phyloP scores from a whole-genome alignment of 495 filamentous ascomycete species.

The Hypomontagnella monticulosa region DNA sequence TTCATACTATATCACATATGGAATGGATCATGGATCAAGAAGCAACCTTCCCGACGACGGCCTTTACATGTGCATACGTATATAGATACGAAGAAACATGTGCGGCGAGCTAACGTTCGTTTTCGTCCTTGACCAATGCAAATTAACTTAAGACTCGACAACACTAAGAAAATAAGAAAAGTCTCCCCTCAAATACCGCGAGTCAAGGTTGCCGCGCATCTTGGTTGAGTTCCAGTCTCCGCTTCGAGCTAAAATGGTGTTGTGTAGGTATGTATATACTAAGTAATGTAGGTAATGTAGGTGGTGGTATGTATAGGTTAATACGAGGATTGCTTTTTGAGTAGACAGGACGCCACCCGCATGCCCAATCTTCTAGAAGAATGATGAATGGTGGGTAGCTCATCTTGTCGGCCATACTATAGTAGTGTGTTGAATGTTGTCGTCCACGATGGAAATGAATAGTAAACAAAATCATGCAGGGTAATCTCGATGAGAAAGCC shows the following conservation, averaged over 20 bases:
- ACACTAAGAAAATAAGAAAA: slow-evolving; percentile 20
- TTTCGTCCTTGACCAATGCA: slow-evolving; percentile 2
- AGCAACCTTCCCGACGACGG: not conserved
- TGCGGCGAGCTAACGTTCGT: slow-evolving; percentile 10
- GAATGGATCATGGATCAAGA: slow-evolving; percentile 30
- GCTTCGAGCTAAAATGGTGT: slow-evolving; percentile 16
- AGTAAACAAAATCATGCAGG: not conserved
- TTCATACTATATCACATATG: slow-evolving; percentile 13
- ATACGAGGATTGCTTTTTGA: slow-evolving; percentile 3
- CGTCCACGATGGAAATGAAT: not conserved
- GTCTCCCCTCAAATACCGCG: slow-evolving; percentile 29
- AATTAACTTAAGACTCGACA: slow-evolving; percentile 31
- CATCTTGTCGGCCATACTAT: not conserved
- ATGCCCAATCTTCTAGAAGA: slow-evolving; percentile 13
- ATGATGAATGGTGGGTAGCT: slow-evolving; percentile 8
- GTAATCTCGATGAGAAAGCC: slow-evolving; percentile 13
- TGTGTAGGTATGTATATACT: no score
- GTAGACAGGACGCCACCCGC: not conserved
- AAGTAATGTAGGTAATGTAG: no score
- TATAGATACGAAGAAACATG: slow-evolving; percentile 3
- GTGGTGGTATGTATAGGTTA: slow-evolving; percentile 10
- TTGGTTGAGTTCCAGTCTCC: slow-evolving; percentile 26
- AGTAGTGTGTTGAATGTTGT: no score
- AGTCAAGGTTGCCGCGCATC: slow-evolving; percentile 27
- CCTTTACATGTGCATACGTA: no score